Conservation (phyloP, 139 green algal genomes). For the Deuterostichococcus epilithicus region DNA sequence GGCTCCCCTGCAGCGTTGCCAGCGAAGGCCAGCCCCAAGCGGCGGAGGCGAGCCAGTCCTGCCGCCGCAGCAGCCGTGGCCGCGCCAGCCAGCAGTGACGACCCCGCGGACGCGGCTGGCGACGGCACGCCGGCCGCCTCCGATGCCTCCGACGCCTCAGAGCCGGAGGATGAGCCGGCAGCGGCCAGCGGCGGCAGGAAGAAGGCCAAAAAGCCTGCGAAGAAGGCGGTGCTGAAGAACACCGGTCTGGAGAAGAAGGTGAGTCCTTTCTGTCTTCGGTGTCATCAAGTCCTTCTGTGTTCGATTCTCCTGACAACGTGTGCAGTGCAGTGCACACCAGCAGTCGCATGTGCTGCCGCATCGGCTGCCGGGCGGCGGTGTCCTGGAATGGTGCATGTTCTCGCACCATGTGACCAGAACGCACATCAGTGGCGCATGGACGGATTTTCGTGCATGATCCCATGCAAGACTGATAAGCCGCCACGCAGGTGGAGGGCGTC, state of each 20-base stretch:
- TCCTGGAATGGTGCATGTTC: too few species aligned
- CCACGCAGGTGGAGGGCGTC: conserved; percentile 58
- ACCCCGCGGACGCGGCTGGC: too few species aligned
- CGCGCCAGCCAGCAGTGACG: background rate
- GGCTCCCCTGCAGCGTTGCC: background rate
- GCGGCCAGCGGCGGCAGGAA: background rate
- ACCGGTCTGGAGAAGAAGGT: background rate
- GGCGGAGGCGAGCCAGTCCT: background rate
- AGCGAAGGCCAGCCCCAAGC: background rate
- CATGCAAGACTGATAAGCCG: background rate
- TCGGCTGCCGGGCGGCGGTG: background rate
- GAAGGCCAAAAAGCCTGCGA: background rate
- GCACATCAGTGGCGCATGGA: too few species aligned
- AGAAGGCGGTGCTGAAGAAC: background rate
- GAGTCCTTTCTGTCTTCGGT: background rate
- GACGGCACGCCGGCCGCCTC: too few species aligned
- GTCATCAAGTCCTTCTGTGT: background rate
- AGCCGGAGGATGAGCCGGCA: background rate
- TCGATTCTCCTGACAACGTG: too few species aligned
- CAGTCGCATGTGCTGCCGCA: background rate
- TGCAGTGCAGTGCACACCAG: too few species aligned
- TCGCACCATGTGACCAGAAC: too few species aligned
- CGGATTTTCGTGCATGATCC: background rate
- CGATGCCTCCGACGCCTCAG: background rate
- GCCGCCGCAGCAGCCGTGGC: too few species aligned